A percentile compares a stretch with the other conserved stretches of the same genome.
phyloP scores from a whole-genome alignment of 1,284 basidiomycete genomes.

The Apiotrichum gracile region DNA sequence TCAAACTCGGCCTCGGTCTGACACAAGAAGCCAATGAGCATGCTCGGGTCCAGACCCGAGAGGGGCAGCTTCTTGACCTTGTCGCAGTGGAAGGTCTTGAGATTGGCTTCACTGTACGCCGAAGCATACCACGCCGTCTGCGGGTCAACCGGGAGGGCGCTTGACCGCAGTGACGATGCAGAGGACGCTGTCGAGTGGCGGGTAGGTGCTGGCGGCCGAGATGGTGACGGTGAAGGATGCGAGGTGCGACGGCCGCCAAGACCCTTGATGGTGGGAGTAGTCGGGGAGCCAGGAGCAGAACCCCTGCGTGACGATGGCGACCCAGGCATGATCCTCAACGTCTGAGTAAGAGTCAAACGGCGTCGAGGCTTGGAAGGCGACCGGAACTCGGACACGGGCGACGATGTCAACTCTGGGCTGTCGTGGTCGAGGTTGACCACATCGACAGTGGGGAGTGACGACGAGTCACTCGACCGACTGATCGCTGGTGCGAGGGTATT shows the following conservation, averaged over 20 bases:
- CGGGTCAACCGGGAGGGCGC: conserved; percentile 18
- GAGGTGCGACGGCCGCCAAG: background rate
- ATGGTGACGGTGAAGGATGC: background rate
- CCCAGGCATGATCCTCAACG: background rate
- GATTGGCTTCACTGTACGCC: conserved; percentile 60
- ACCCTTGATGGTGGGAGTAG: background rate
- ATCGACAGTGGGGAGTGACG: conserved; percentile 21
- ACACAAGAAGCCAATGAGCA: conserved; percentile 89
- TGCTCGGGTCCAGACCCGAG: conserved; percentile 87
- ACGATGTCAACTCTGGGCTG: background rate
- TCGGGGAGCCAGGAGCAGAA: background rate
- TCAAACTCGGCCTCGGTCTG: conserved; percentile 74
- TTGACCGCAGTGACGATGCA: background rate
- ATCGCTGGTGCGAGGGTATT: background rate
- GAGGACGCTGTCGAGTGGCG: background rate
- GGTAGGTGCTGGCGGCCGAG: background rate
- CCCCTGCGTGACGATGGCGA: background rate
- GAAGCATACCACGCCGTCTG: conserved; percentile 57
- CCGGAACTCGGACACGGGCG: background rate
- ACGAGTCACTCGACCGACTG: background rate
- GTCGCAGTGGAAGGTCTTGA: conserved; percentile 90
- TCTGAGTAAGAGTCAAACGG: background rate
- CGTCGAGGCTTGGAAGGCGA: background rate
- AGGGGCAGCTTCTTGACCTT: conserved; percentile 88
- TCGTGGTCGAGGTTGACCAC: conserved; percentile 33